Evolutionary conservation across 1,139 yeast genomes (phyloP).

Genomic region (Saccharomycopsis hybrid): DNA sequence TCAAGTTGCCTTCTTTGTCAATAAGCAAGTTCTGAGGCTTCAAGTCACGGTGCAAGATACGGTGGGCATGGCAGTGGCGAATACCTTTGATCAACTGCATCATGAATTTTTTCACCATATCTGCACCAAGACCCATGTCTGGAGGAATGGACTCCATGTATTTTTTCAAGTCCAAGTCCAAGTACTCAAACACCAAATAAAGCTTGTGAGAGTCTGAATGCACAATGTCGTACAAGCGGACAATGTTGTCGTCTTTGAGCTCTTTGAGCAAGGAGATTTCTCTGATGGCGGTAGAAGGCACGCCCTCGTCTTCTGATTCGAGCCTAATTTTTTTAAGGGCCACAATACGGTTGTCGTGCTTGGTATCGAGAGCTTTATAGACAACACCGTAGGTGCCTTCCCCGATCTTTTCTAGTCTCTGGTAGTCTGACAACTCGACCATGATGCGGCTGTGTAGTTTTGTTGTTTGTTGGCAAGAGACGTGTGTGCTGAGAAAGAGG

Average conservation of each 20-base stretch:
- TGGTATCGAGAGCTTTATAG: constrained; percentile 87
- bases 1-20: constrained; percentile 90
- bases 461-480: no score
- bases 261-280: constrained; percentile 93
- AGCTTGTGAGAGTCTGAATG: constrained; percentile 95
- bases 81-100: constrained; percentile 88
- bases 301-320: constrained; percentile 98
- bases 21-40: constrained; percentile 94
- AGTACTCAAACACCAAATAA: constrained; percentile 86
- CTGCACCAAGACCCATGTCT: constrained; percentile 83
- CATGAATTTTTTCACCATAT: constrained; percentile 90
- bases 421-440: constrained; percentile 87
- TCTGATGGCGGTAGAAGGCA: constrained; percentile 95
- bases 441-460: no score
- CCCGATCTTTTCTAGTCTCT: constrained; percentile 92
- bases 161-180: constrained; percentile 90
- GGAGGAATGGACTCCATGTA: constrained; percentile 96
- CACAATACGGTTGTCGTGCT: constrained; percentile 84
- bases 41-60: constrained; percentile 91
- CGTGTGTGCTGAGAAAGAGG: no score
- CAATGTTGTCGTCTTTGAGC: constrained; percentile 87
- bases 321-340: constrained; percentile 92
- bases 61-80: constrained; percentile 89
- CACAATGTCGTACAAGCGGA: constrained; percentile 84
- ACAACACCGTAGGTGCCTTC: constrained; percentile 99